phyloP scores from a whole-genome alignment of 2,329 filamentous ascomycete genomes.

The Elsinoe batatas region DNA sequence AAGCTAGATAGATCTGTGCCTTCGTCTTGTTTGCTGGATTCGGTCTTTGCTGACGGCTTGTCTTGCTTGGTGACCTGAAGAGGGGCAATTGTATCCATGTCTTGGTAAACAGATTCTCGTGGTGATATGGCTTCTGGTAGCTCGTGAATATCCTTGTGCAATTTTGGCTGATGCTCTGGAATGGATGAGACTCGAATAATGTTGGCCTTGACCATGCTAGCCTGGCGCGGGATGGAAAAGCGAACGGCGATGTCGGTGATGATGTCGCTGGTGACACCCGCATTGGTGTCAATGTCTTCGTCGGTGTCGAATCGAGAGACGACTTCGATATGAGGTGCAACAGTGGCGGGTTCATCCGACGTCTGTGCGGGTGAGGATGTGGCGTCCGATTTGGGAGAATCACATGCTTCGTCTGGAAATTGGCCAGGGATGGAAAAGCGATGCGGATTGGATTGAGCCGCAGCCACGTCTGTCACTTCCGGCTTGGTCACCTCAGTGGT shows the following conservation, averaged over 20 bases:
- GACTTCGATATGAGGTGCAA: background rate
- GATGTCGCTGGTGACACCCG: constrained; percentile 25
- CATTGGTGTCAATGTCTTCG: constrained; percentile 21
- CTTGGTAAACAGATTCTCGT: constrained; percentile 13
- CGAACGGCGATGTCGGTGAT: constrained; percentile 30
- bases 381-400: background rate
- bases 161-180: constrained; percentile 19
- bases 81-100: constrained; percentile 25
- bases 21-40: background rate
- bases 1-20: constrained; percentile 16
- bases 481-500: background rate
- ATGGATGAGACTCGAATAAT: constrained; percentile 21
- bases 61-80: constrained; percentile 25
- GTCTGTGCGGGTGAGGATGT: constrained; percentile 8
- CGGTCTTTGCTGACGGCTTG: constrained; percentile 5
- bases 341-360: background rate
- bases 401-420: constrained; percentile 9
- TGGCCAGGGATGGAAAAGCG: background rate
- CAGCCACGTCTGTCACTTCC: background rate
- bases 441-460: background rate
- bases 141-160: constrained; percentile 13
- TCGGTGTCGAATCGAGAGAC: background rate
- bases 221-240: constrained; percentile 28
- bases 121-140: constrained; percentile 10
- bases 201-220: constrained; percentile 20